phyloP scores from a whole-genome alignment of 2,329 filamentous ascomycete genomes.

The Pseudogymnoascus sp. region DNA sequence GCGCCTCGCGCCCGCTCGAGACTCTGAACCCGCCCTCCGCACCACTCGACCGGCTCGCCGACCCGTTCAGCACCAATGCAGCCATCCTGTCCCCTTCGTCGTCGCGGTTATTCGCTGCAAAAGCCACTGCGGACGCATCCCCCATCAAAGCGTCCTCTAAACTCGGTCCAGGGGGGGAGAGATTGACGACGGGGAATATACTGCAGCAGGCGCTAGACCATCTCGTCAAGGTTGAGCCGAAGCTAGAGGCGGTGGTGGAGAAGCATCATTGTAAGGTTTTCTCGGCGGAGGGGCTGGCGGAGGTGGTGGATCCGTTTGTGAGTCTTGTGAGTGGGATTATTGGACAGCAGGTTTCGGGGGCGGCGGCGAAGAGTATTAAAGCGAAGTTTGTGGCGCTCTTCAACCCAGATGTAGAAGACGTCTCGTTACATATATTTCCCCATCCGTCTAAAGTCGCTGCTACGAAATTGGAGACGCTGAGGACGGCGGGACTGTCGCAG shows the following conservation, averaged over 20 bases:
- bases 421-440: constrained; percentile 49
- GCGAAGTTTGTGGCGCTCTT: constrained; percentile 75
- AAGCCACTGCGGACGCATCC: constrained; percentile 38
- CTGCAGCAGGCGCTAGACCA: constrained; percentile 69
- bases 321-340: constrained; percentile 81
- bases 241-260: constrained; percentile 63
- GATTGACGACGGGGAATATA: constrained; percentile 57
- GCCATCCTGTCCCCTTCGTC: constrained; percentile 64
- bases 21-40: constrained; percentile 14
- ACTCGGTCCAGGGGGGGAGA: constrained; percentile 32
- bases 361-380: constrained; percentile 83
- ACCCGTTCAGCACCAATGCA: constrained; percentile 59
- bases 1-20: neutral
- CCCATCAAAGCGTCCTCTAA: constrained; percentile 33
- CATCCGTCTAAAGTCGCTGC: constrained; percentile 63
- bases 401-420: constrained; percentile 29
- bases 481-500: constrained; percentile 81
- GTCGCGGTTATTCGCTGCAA: constrained; percentile 51
- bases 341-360: constrained; percentile 90
- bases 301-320: constrained; percentile 82
- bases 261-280: constrained; percentile 72
- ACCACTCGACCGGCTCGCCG: constrained; percentile 44
- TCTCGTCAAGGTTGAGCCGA: constrained; percentile 63
- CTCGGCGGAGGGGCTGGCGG: constrained; percentile 70
- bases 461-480: constrained; percentile 57